Conservation (phyloP, 257 asterid genomes). For the Scutellaria galericulata region DNA sequence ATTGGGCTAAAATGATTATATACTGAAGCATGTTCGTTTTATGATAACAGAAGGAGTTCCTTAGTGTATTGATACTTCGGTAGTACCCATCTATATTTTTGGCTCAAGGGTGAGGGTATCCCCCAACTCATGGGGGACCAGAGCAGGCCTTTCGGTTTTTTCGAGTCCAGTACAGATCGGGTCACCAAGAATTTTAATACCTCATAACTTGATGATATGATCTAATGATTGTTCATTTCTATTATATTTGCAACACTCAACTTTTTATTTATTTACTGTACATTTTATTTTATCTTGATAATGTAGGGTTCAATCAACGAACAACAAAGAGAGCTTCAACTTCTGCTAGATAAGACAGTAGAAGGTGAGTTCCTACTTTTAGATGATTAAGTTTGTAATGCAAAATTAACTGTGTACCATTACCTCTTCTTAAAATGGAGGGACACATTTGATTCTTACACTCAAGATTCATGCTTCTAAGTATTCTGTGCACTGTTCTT, state of each 20-base stretch:
- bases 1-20: slow-evolving; percentile 11
- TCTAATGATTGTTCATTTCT: slow-evolving; percentile 3
- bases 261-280: slow-evolving; percentile 16
- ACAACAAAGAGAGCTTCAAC: slow-evolving; percentile 61
- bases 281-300: slow-evolving; percentile 24
- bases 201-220: slow-evolving; percentile 23
- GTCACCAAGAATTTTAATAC: too few relatives aligned
- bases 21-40: slow-evolving; percentile 14
- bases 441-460: slow-evolving; percentile 7
- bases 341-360: slow-evolving; percentile 79
- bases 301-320: slow-evolving; percentile 71
- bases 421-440: slow-evolving; percentile 3
- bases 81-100: background rate
- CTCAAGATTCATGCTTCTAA: slow-evolving; percentile 4
- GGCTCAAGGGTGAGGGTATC: slow-evolving; percentile 9
- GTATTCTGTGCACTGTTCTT: slow-evolving; percentile 4
- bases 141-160: too few relatives aligned
- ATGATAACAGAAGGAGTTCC: slow-evolving; percentile 18
- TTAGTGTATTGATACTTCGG: slow-evolving; percentile 1
- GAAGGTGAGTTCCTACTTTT: slow-evolving; percentile 67
- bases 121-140: background rate
- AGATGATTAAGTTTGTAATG: slow-evolving; percentile 16
- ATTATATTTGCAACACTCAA: slow-evolving; percentile 11
- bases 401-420: background rate
- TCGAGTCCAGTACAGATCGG: too few relatives aligned